phyloP scores from a whole-genome alignment of 805 yeast species.

The Crinitomyces ghanaensis region DNA sequence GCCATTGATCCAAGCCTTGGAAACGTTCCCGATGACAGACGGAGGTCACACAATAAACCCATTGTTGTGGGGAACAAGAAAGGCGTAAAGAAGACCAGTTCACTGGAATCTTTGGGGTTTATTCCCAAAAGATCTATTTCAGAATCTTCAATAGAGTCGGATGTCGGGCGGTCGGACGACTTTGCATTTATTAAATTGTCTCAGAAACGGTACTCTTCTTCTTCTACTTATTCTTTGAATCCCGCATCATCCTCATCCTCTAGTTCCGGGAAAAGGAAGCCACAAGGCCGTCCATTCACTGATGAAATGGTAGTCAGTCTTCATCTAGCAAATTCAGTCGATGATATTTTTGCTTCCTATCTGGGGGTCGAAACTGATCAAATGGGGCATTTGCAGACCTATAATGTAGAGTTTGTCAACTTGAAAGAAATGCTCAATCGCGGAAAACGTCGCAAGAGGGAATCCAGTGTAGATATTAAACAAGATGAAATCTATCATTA shows the following conservation, averaged over 20 bases:
- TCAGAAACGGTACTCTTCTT: constrained; percentile 1
- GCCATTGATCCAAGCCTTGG: too few relatives aligned
- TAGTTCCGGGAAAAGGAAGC: not conserved
- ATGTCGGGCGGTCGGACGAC: too few relatives aligned
- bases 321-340: constrained; percentile 3
- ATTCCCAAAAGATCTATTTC: too few relatives aligned
- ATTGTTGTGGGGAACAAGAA: too few relatives aligned
- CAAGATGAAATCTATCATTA: too few relatives aligned
- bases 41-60: too few relatives aligned
- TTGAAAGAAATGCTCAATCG: not conserved
- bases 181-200: constrained; percentile 2
- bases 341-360: constrained; percentile 4
- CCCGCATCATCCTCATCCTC: constrained; percentile 3
- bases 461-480: constrained; percentile 1
- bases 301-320: constrained; percentile 9
- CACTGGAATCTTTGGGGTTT: too few relatives aligned
- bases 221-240: too few relatives aligned
- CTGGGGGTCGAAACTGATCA: not conserved
- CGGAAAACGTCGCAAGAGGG: not conserved
- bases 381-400: too few relatives aligned
- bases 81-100: too few relatives aligned
- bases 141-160: too few relatives aligned
- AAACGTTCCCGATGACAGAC: too few relatives aligned
- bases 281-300: constrained; percentile 15
- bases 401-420: constrained; percentile 1